Evolutionary conservation across 257 asterid species (phyloP).

Genomic region (Ilex aquifolium): DNA sequence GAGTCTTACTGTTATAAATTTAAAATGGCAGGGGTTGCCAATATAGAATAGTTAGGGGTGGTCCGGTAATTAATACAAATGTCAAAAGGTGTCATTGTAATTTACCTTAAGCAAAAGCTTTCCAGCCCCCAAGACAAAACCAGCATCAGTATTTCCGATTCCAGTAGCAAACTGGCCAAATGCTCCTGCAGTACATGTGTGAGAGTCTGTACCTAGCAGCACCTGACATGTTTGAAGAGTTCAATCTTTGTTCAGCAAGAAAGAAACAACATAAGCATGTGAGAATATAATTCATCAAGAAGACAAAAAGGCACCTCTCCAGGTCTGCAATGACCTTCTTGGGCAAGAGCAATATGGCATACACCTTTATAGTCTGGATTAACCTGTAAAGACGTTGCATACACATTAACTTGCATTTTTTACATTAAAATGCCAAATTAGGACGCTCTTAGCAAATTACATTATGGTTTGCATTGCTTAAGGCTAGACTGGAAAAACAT

Average conservation of each 20-base stretch:
- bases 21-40: no score
- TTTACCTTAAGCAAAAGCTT: conserved; percentile 89
- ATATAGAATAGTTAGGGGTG: no score
- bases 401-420: conserved; percentile 6
- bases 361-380: conserved; percentile 99
- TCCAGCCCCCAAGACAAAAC: conserved; percentile 88
- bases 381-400: conserved; percentile 41
- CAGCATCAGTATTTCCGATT: conserved; percentile 94
- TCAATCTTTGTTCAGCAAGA: not conserved
- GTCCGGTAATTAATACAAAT: no score
- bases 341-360: conserved; percentile 94
- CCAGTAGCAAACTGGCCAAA: conserved; percentile 96
- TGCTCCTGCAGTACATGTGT: conserved; percentile 96
- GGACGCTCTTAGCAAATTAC: not conserved
- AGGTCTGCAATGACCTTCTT: conserved; percentile 98
- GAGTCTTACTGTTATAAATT: no score
- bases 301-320: conserved; percentile 59
- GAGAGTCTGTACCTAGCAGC: conserved; percentile 85
- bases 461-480: not conserved
- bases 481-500: conserved; percentile 1
- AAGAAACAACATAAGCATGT: not conserved
- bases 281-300: no score
- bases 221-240: conserved; percentile 40
- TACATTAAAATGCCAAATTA: conserved; percentile 4
- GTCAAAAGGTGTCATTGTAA: not conserved